phyloP scores from a whole-genome alignment of 1,139 yeast genomes.

The Lodderomyces parapsilosis region DNA sequence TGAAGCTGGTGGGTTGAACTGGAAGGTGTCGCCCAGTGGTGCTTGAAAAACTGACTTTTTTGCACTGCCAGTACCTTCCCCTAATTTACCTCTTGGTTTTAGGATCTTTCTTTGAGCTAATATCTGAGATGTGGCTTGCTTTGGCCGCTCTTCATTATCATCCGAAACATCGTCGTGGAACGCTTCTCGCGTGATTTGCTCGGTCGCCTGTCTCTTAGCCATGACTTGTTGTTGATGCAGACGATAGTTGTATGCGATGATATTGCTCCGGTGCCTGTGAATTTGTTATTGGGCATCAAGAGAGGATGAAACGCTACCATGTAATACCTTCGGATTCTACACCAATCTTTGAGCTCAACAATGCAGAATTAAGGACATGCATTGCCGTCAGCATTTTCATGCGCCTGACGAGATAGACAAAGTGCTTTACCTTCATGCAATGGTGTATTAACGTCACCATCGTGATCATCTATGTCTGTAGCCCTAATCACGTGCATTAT shows the following conservation, averaged over 20 bases:
- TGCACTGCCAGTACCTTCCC: slow-evolving; percentile 4
- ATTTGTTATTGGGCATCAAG: not conserved
- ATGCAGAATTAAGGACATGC: too few species aligned
- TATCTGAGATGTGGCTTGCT: slow-evolving; percentile 57
- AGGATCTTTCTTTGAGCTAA: slow-evolving; percentile 69
- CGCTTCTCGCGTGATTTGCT: slow-evolving; percentile 53
- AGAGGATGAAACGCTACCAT: too few species aligned
- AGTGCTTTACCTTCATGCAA: not conserved
- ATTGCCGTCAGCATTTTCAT: too few species aligned
- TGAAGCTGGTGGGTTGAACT: slow-evolving; percentile 1
- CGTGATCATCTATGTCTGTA: not conserved
- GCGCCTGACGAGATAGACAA: too few species aligned
- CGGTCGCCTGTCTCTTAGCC: slow-evolving; percentile 69
- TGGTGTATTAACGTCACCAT: not conserved
- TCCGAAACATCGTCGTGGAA: slow-evolving; percentile 24
- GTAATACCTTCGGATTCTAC: too few species aligned
- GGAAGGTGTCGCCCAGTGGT: not conserved
- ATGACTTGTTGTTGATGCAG: slow-evolving; percentile 21
- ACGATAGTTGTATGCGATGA: not conserved
- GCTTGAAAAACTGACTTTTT: slow-evolving; percentile 5
- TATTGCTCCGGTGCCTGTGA: not conserved
- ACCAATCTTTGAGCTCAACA: too few species aligned
- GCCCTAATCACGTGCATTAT: not conserved
- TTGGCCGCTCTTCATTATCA: slow-evolving; percentile 38
- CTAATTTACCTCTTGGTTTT: slow-evolving; percentile 46